Base-by-base conservation (phyloP, 352 stramenopile species). In the Pythium utonaiense region DNA sequence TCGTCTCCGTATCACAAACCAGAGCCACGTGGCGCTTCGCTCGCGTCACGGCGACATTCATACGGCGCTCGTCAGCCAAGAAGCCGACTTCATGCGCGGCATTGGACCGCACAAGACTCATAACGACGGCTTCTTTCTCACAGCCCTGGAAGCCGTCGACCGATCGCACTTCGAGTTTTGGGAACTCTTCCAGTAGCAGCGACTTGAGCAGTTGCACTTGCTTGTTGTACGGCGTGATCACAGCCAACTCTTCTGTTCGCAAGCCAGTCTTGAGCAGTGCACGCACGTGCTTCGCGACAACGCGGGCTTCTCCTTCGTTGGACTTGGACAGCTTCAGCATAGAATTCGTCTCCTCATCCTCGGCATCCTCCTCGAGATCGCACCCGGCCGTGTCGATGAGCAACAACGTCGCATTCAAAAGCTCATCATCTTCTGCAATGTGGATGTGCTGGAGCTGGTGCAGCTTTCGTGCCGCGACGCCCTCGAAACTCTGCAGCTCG, bases 161-260 rank as follows among this genome's bases (percentile, higher is more conserved):
- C 10, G 91, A 98, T 27, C 95, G 77, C 19, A 97, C 86, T 53
- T 97, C 89, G 12, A 98, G 64, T 41, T 68, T 75, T 6, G 89
- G 82, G 61, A 85, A 81, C 42, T 57, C 63, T n/a, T 76, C 67
- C 0, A 90, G 70, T 27, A 99, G 70, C 33, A 97, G 55, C 24
- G 74, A 82, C 49, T 96, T 90, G 28, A 99, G 71, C 6, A 95
- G 61, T 53, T 98, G 88, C n/a, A 93, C 84, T 62, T 99, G 97
- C 31, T 96, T 98, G 77, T 99, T 98, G 82, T 99, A 99, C 3
- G 97, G 97, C 22, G 97, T 98, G 69, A 99, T 98, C 21, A 99
- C 86, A 19, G 93, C 96, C 27, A 99, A 83, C 49, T 99, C 89
- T 33, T 94, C 75, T 31, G 86, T 77, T 19, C 70, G 77, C 6